Conservation (phyloP, 2,329 filamentous ascomycete genomes). For the Beauveria sp. region DNA sequence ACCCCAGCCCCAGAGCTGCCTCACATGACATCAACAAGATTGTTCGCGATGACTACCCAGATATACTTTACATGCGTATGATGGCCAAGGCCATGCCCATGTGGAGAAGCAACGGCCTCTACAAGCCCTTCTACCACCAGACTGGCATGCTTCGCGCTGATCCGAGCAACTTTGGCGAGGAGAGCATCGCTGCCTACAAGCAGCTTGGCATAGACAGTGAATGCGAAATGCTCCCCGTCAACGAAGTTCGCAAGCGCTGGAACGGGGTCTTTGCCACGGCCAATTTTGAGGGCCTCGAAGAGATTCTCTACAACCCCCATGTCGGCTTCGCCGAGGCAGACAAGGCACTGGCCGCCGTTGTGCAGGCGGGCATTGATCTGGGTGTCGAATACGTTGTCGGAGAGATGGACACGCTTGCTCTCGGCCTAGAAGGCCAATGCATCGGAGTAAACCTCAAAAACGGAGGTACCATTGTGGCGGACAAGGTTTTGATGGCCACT, state of each 20-base stretch:
- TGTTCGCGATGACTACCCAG: conserved; percentile 34
- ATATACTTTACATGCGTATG: conserved; percentile 32
- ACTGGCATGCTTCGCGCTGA: conserved; percentile 45
- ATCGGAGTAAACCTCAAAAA: conserved; percentile 41
- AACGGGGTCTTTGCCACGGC: conserved; percentile 50
- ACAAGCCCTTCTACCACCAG: conserved; percentile 46
- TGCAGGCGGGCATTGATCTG: conserved; percentile 40
- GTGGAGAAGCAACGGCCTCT: conserved; percentile 39
- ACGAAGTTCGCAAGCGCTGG: conserved; percentile 47
- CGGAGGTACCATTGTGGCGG: conserved; percentile 39
- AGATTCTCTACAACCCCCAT: conserved; percentile 48
- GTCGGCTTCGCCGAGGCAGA: conserved; percentile 54
- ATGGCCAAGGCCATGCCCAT: conserved; percentile 31
- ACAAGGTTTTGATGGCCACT: conserved; percentile 46
- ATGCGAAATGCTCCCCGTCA: conserved; percentile 34
- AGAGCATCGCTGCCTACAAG: conserved; percentile 33
- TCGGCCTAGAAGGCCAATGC: conserved; percentile 39
- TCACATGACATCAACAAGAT: conserved; percentile 42
- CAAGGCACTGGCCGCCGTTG: conserved; percentile 46
- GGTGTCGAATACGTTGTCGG: conserved; percentile 50
- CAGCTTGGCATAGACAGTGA: conserved; percentile 31
- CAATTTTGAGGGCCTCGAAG: conserved; percentile 47
- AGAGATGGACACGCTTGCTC: conserved; percentile 37
- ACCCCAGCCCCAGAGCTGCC: conserved; percentile 32
- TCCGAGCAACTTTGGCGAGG: conserved; percentile 33